Evolutionary conservation across 2,329 filamentous ascomycete genomes (phyloP).

Genomic region (Ceratocystis albifundus): DNA sequence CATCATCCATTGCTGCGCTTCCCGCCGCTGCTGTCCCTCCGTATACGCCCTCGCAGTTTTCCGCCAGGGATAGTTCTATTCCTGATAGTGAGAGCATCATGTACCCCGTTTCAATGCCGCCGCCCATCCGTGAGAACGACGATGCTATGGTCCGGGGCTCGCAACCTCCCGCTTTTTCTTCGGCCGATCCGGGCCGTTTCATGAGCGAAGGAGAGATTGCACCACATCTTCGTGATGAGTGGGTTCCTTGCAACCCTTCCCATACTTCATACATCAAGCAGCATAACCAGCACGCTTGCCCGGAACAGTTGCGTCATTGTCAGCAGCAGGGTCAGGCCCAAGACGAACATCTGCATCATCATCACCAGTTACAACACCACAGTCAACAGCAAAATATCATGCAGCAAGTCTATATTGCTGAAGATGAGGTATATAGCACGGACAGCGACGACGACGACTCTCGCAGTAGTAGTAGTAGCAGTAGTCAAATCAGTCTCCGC

Average conservation of each 20-base stretch:
- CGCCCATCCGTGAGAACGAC: conserved; percentile 5
- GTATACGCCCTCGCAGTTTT: conserved; percentile 1
- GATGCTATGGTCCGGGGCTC: not conserved
- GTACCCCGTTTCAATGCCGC: conserved; percentile 6
- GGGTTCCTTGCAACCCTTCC: not conserved
- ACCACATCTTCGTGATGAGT: not conserved
- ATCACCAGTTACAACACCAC: not conserved
- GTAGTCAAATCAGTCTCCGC: conserved; percentile 11
- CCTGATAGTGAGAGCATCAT: conserved; percentile 17
- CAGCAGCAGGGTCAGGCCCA: not conserved
- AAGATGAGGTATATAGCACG: conserved; percentile 16
- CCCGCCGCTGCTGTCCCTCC: conserved; percentile 1
- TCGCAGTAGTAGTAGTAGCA: conserved; percentile 1
- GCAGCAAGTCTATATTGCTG: conserved; percentile 12
- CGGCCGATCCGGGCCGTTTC: not conserved
- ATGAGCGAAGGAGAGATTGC: conserved; percentile 2
- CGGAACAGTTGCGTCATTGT: not conserved
- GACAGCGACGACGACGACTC: conserved; percentile 14
- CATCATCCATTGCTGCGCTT: not conserved
- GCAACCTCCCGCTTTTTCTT: not conserved
- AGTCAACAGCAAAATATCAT: not conserved
- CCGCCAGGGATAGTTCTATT: not conserved
- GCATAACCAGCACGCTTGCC: not conserved
- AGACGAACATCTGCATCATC: not conserved
- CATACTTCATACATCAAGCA: not conserved